Base-by-base conservation (phyloP, 2,329 filamentous ascomycete genomes). In the Fusarium foetens region DNA sequence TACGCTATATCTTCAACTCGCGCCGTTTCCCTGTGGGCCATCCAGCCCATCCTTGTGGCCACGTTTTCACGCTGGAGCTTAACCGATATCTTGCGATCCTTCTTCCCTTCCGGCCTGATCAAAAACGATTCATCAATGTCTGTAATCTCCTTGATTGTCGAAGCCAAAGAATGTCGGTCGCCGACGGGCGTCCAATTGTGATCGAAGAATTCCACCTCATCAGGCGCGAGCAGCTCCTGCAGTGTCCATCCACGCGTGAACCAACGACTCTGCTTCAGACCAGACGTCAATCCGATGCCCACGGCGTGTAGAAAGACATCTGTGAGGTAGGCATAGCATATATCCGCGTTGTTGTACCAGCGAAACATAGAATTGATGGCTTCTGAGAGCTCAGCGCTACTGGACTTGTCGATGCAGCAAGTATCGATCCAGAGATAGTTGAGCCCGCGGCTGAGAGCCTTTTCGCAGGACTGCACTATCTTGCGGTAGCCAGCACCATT, bases 31-130 rank as follows among this genome's bases (percentile, higher is more conserved):
- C 81, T 74, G 23, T 70, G 60, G 10, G 80, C 70, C n/a, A 79
- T 80, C 81, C 80, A 83, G 23, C 76, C 76, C 80, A 83, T 82
- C 52, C 78, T 73, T 45, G 74, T 66, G 21, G 81, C 80, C 52
- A 77, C 61, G 61, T 74, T 77, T 66, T 77, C 75, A 58, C 70
- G 68, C 48, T 74, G 65, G 29, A 77, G 57, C 33, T 75, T 52
- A 45, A 51, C 63, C 45, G 66, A 54, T 58, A 75, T 74, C 46
- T 58, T 73, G 39, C 64, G 70, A 43, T 61, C 54, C 59, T 68
- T 75, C 29, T 71, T 70, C 27, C 49, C 31, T n/a, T 76, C 75
- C 3, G 71, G 69, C 16, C 42, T 70, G 29, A 61, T 43, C 27
- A 77, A 48, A 27, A 75, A 64, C 4, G 63, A 59, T 45, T 77